These are phyloP conservation scores for Diaporthe helianthi DNA, from an alignment of 2,329 filamentous ascomycete genomes.

Conservation along the genomic window DNA sequence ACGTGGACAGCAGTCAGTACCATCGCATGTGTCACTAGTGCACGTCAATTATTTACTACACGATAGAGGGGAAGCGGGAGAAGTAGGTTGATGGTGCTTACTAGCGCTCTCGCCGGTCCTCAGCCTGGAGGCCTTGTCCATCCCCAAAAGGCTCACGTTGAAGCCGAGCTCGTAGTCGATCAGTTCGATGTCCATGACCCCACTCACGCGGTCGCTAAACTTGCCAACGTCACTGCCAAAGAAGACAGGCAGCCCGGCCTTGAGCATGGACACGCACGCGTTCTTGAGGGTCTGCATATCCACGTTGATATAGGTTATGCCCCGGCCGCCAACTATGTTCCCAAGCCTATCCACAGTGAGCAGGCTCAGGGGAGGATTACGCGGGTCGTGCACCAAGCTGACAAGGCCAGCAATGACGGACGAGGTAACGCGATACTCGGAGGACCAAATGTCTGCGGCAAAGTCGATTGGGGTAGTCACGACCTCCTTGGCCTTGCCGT, in stretches of 20 bases:
- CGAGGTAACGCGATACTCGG: slow-evolving; percentile 64
- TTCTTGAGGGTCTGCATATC: slow-evolving; percentile 74
- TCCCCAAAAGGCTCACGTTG: slow-evolving; percentile 73
- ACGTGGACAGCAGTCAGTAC: slow-evolving; percentile 87
- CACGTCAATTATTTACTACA: background rate
- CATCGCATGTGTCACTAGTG: slow-evolving; percentile 86
- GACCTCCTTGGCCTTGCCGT: slow-evolving; percentile 68
- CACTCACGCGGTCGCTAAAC: slow-evolving; percentile 70
- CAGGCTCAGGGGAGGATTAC: slow-evolving; percentile 74
- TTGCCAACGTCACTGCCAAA: slow-evolving; percentile 90
- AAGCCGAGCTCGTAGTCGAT: slow-evolving; percentile 87
- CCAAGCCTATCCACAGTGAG: slow-evolving; percentile 81
- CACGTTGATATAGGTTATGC: slow-evolving; percentile 84
- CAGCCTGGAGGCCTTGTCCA: slow-evolving; percentile 79
- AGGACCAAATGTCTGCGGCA: slow-evolving; percentile 69
- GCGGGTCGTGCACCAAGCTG: slow-evolving; percentile 85
- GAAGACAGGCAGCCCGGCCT: slow-evolving; percentile 81
- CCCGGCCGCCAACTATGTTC: slow-evolving; percentile 79
- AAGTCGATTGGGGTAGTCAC: slow-evolving; percentile 74
- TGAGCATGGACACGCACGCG: slow-evolving; percentile 78
- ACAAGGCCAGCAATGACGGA: slow-evolving; percentile 73
- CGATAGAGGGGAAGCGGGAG: background rate
- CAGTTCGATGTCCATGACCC: slow-evolving; percentile 81
- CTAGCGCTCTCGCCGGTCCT: slow-evolving; percentile 75
- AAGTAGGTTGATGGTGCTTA: background rate